Percentiles rank a stretch among this genome's conserved stretches.
phyloP scores from a whole-genome alignment of 345 rosid species.

The Aegle marmelos region DNA sequence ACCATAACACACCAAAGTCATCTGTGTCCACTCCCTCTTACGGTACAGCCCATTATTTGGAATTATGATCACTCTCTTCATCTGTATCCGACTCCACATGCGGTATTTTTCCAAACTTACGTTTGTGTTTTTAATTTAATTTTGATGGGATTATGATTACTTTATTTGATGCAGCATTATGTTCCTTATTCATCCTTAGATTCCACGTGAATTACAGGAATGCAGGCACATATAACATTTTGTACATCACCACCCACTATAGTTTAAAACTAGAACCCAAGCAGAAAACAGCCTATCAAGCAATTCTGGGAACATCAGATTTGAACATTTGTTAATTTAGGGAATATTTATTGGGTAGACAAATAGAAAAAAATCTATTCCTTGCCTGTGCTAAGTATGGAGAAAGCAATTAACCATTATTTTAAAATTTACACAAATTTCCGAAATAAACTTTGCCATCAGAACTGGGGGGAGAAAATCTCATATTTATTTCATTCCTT shows the following conservation, averaged over 20 bases:
- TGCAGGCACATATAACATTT: background rate
- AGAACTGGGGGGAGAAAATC: background rate
- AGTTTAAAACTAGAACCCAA: background rate
- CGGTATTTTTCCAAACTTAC: conserved; percentile 43
- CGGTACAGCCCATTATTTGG: conserved; percentile 91
- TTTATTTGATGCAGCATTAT: background rate
- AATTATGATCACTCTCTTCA: conserved; percentile 89
- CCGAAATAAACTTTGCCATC: background rate
- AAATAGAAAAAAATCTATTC: background rate
- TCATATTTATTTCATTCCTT: conserved; percentile 16
- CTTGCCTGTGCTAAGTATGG: background rate
- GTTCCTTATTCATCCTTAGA: background rate
- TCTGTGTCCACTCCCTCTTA: conserved; percentile 89
- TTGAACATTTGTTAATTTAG: background rate
- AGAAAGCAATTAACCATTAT: background rate
- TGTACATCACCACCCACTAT: background rate
- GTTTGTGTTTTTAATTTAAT: conserved; percentile 2
- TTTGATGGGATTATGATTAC: background rate
- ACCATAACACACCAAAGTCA: conserved; percentile 97
- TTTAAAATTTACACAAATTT: conserved; percentile 1
- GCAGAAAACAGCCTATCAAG: background rate
- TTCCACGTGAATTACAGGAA: background rate
- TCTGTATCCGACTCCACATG: conserved; percentile 87
- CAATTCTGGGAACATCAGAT: background rate
- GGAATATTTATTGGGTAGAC: background rate